Evolutionary conservation across 495 filamentous ascomycete genomes (phyloP), one percentile per base, ranked within the genome.

Genomic region (Friedmanniomyces endolithicus): DNA sequence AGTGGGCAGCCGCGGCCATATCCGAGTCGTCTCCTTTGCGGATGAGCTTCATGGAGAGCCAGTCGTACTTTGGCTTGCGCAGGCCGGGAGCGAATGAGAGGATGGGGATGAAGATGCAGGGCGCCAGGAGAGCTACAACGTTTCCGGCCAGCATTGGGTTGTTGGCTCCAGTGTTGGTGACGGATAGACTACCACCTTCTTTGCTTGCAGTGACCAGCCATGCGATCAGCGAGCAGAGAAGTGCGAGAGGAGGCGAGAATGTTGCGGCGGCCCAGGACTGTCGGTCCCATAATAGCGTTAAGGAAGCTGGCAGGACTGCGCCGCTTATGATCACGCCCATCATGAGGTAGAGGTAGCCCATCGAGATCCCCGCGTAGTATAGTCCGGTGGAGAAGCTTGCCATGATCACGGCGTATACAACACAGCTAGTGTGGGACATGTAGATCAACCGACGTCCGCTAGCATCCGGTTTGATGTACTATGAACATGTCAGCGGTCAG

Each of bases 151-250:
- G 72, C 25, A 31, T 49, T 27, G 65, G 74, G 61, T 69, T 77
- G 73, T 94, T 92, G 19, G 79, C 77, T 35, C 88, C 88, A 2
- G 87, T 90, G 50, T 81, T 87, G 2, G 65, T 70, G 43, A 97
- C 88, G 41, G 76, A 81, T 22, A 97, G 73, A 17, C 72, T 67
- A 23, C 88, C 87, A 59, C 77, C 87, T 65, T 88, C 65, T 65
- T 78, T 87, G 66, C 85, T 85, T 29, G 90, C 81, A 0, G 88
- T 95, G 6, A 95, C 89, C 1, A 97, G 76, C 90, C 90, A 97
- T 27, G 88, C 87, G 53, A 85, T 83, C 43, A 96, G 72, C 7
- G 85, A 82, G 57, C 83, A 82, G 35, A 72, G 75, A 14, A 95
- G 77, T 6, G 88, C 90, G 16, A 95, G 73, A 11, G 86, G 76